phyloP scores from a whole-genome alignment of 73 alveolate species.

The Effrenium voratum region DNA sequence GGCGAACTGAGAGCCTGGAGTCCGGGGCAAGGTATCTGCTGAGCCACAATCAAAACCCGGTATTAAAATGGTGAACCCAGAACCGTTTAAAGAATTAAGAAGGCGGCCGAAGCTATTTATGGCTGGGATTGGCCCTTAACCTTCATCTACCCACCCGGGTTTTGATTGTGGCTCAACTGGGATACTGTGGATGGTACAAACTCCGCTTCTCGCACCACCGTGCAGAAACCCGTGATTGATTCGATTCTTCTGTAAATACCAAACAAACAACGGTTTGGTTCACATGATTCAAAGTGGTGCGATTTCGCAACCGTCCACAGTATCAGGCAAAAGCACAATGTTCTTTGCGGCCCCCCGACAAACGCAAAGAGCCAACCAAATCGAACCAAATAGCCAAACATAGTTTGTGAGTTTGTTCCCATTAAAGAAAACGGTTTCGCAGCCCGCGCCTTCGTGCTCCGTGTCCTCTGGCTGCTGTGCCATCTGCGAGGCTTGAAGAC shows the following conservation, averaged over 20 bases:
- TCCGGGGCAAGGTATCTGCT: neutral
- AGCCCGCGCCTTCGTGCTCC: slow-evolving; percentile 18
- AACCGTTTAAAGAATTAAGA: neutral
- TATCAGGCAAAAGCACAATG: too few relatives aligned
- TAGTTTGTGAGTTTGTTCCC: neutral
- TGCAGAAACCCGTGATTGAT: too few relatives aligned
- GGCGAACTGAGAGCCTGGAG: slow-evolving; percentile 41
- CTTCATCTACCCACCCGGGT: neutral
- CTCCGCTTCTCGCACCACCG: too few relatives aligned
- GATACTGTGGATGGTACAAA: too few relatives aligned
- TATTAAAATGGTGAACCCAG: neutral
- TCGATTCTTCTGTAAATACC: too few relatives aligned
- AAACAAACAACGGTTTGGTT: too few relatives aligned
- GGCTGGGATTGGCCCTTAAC: neutral
- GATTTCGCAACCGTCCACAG: too few relatives aligned
- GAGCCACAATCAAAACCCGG: neutral
- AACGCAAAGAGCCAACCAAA: too few relatives aligned
- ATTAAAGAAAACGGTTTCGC: neutral
- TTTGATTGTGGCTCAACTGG: neutral
- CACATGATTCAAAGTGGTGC: too few relatives aligned
- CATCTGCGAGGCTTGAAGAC: slow-evolving; percentile 37
- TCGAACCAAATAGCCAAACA: too few relatives aligned
- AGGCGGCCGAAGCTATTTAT: neutral
- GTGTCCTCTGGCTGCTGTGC: slow-evolving; percentile 40
- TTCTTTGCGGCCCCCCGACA: too few relatives aligned